Conservation (phyloP, 495 filamentous ascomycete species). For the Staphylotrichum tortipilum region DNA sequence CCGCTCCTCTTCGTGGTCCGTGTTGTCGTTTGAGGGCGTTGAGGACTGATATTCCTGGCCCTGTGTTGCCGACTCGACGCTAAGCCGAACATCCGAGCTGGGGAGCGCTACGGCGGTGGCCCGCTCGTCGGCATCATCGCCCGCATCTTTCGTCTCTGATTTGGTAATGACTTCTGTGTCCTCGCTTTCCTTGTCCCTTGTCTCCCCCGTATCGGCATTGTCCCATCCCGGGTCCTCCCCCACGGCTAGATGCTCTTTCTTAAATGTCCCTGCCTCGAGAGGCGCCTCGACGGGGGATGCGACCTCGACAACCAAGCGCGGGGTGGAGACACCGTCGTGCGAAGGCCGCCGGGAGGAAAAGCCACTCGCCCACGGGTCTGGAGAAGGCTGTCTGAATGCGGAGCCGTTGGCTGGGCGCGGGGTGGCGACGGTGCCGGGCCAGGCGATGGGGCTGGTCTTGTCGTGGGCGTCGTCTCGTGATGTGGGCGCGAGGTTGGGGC, state of each 20-base stretch:
- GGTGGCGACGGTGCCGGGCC: constrained; percentile 32
- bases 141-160: background rate
- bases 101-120: background rate
- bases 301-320: constrained; percentile 14
- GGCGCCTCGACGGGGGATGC: constrained; percentile 1
- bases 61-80: constrained; percentile 12
- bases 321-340: constrained; percentile 12
- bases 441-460: constrained; percentile 31
- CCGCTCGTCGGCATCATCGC: background rate
- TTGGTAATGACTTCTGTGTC: no score
- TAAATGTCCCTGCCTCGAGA: background rate
- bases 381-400: constrained; percentile 38
- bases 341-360: constrained; percentile 15
- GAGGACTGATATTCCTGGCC: constrained; percentile 25
- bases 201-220: background rate
- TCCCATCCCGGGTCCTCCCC: constrained; percentile 5
- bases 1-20: constrained; percentile 27
- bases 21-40: constrained; percentile 34
- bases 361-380: constrained; percentile 43
- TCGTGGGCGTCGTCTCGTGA: constrained; percentile 23
- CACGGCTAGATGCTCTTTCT: background rate
- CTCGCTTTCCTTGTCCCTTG: background rate
- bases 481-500: constrained; percentile 25
- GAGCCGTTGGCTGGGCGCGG: constrained; percentile 19
- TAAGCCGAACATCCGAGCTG: constrained; percentile 1